Evolutionary conservation across 1,284 basidiomycete species (phyloP).

Genomic region (Pholiota adiposa): DNA sequence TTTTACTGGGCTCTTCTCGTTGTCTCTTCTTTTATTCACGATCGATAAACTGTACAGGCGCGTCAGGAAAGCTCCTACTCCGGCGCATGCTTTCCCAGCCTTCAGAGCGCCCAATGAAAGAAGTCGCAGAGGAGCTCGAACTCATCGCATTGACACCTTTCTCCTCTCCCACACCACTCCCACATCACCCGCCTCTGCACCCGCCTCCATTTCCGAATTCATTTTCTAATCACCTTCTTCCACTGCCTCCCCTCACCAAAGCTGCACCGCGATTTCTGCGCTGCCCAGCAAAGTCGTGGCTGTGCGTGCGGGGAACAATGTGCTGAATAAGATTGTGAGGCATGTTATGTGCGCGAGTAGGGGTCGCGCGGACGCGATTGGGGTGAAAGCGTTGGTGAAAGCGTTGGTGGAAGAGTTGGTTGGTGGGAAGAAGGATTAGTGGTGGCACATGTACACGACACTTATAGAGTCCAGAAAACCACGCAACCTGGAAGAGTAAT

Average conservation of each 20-base stretch:
- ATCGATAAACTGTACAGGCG: slow-evolving; percentile 46
- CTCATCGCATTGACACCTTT: slow-evolving; percentile 42
- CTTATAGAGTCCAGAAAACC: too few species aligned
- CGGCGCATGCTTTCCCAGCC: slow-evolving; percentile 61
- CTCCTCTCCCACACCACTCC: slow-evolving; percentile 23
- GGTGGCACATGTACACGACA: too few species aligned
- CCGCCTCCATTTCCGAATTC: neutral
- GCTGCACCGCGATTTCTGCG: slow-evolving; percentile 64
- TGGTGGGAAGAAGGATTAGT: too few species aligned
- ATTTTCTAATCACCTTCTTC: slow-evolving; percentile 10
- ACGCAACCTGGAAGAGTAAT: too few species aligned
- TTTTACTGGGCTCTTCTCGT: slow-evolving; percentile 78
- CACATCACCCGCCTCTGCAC: neutral
- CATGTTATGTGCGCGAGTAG: slow-evolving; percentile 86
- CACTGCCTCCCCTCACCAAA: too few species aligned
- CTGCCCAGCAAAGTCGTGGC: slow-evolving; percentile 76
- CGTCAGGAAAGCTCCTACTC: slow-evolving; percentile 73
- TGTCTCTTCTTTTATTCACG: neutral
- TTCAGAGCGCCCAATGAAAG: slow-evolving; percentile 39
- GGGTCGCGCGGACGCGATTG: slow-evolving; percentile 76
- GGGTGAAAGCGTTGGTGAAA: too few species aligned
- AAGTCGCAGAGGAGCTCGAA: slow-evolving; percentile 54
- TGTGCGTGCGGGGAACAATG: slow-evolving; percentile 77
- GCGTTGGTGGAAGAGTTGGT: slow-evolving; percentile 42
- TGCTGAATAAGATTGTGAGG: slow-evolving; percentile 88